phyloP scores from a whole-genome alignment of 1,139 yeast genomes.

The Blastobotrys persicus region DNA sequence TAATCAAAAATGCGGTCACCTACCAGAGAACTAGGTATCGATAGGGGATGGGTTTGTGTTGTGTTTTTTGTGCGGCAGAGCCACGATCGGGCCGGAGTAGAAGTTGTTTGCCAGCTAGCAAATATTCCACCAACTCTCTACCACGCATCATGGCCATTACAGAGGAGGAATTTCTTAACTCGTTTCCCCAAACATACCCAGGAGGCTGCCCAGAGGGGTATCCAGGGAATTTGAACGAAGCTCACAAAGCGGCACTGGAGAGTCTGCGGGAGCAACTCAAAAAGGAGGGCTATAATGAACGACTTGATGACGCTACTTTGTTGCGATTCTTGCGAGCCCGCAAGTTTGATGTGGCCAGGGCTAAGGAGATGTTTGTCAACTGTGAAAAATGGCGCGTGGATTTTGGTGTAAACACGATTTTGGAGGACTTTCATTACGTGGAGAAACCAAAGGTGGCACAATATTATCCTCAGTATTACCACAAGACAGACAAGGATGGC shows the following conservation, averaged over 20 bases:
- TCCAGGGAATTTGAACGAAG: conserved; percentile 74
- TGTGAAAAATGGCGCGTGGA: conserved; percentile 93
- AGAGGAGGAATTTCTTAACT: conserved; percentile 16
- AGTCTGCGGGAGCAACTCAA: conserved; percentile 57
- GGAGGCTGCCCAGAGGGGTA: conserved; percentile 69
- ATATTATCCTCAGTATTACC: conserved; percentile 94
- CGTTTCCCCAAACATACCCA: conserved; percentile 67
- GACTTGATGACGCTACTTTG: conserved; percentile 87
- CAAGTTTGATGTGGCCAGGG: conserved; percentile 78
- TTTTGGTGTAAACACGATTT: conserved; percentile 81
- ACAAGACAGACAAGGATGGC: conserved; percentile 94
- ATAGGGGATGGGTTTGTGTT: background rate
- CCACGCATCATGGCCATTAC: conserved; percentile 9
- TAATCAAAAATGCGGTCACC: background rate
- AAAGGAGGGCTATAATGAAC: conserved; percentile 63
- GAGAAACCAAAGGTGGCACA: conserved; percentile 89
- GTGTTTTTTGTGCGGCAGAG: too few relatives aligned
- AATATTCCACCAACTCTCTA: background rate
- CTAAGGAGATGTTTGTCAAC: conserved; percentile 75
- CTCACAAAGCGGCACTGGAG: conserved; percentile 59
- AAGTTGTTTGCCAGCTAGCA: background rate
- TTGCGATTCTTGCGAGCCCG: conserved; percentile 92
- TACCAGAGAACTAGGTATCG: background rate
- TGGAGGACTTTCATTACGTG: conserved; percentile 80
- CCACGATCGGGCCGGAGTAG: background rate